A percentile compares a stretch with the other conserved stretches of the same genome.
Evolutionary conservation across 2,329 filamentous ascomycete genomes (phyloP).

Genomic region (Xylariaceae sp.): DNA sequence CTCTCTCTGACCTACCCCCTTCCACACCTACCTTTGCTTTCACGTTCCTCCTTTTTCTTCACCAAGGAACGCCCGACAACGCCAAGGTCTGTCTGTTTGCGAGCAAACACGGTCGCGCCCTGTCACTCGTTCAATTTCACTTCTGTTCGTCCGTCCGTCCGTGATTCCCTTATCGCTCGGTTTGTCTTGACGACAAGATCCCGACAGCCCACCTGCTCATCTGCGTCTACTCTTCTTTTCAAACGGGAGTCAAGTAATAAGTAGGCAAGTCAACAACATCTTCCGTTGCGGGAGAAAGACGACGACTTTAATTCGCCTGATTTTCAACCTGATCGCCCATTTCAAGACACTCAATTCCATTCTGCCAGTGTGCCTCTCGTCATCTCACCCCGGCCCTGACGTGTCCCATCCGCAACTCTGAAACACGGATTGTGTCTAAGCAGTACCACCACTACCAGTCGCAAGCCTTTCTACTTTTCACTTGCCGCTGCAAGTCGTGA

Average conservation of each 20-base stretch:
- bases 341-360: conserved; percentile 25
- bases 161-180: conserved; percentile 13
- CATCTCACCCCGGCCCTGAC: conserved; percentile 22
- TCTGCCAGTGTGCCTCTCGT: conserved; percentile 20
- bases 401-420: conserved; percentile 30
- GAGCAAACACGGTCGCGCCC: conserved; percentile 3
- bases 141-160: conserved; percentile 23
- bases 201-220: conserved; percentile 2
- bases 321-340: conserved; percentile 34
- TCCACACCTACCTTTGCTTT: not conserved
- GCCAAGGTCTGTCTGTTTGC: conserved; percentile 15
- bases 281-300: conserved; percentile 1
- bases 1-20: conserved; percentile 4
- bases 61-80: conserved; percentile 11
- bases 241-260: conserved; percentile 6
- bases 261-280: conserved; percentile 6
- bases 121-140: conserved; percentile 16
- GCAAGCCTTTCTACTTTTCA: conserved; percentile 24
- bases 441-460: conserved; percentile 22
- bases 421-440: conserved; percentile 36
- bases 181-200: conserved; percentile 25
- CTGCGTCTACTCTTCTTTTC: conserved; percentile 14
- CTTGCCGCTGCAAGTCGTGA: too few species aligned
- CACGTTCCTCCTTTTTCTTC: conserved; percentile 5
- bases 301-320: conserved; percentile 28